Base-by-base conservation (phyloP, 176 grass and related monocot species). In the Musa itinerans region DNA sequence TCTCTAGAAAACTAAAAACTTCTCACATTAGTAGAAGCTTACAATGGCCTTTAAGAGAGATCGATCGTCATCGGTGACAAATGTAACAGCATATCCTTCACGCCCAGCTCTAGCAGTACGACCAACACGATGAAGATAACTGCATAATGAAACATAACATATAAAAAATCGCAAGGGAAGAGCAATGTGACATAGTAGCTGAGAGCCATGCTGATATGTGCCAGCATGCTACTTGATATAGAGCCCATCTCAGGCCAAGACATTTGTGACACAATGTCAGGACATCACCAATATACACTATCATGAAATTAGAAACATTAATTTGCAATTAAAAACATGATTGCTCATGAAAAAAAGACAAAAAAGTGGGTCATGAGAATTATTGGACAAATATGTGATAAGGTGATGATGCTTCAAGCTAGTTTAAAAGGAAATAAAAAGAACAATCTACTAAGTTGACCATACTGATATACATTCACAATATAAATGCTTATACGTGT, bases 61-160 rank as follows among this genome's bases (percentile, higher is more conserved):
- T 78, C 93, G 84, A 88, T 97, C 93, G 82, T 97, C 93, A 83
- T 97, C 93, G 2, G 93, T 97, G 73, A 97, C 83, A 88, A 97
- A 97, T 85, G 93, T 93, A 57, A 93, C 90, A 9, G 90, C 93
- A 81, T 90, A 97, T 64, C 93, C 93, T 89, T 97, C 93, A 71
- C 83, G 88, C 51, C 93, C 93, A 52, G 93, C 93, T 64, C 90
- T 77, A 21, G 93, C 93, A 69, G 90, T 97, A 63, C 93, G 86
- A 75, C 93, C 93, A 75, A 97, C 93, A 79, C 88, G 87, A 82
- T 97, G 93, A 76, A 97, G 83, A 85, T 97, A 97, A 80, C 93
- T 96, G 69, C 48, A 92, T 29, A 34, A 9, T 71, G 14, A 69
- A 78, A 78, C 5, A 68, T 19, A 34, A 67, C 1, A 53, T 1